Evolutionary conservation across 441 rosid genomes (phyloP), one percentile per base, ranked within the genome.

Genomic region (Iberis amara): DNA sequence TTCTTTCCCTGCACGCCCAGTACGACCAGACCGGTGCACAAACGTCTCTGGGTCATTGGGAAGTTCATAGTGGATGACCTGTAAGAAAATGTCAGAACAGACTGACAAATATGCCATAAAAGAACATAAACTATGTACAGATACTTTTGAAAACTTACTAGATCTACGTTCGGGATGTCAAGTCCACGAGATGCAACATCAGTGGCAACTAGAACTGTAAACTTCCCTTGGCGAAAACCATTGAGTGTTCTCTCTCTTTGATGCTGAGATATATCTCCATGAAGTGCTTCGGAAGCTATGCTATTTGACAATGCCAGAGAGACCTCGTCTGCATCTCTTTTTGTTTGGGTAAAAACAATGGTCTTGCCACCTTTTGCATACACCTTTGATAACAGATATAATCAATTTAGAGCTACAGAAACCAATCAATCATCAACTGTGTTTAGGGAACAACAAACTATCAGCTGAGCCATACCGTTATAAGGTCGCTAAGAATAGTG

Each of bases 181-280:
- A 91, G 96, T 47, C 98, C 98, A 67, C 98, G 96, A 47, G 98
- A 59, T 23, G 98, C 98, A 57, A 91, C 98, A 68, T 91, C 98
- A 32, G 98, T 91, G 56, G 98, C 98, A 64, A 91, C 98, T 55
- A 91, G 91, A 41, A 82, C 98, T 0, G 95, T 88, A 76, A 91
- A 91, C 63, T 91, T 91, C 64, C 98, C 98, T 71, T 88, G 94
- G 60, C 98, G 79, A 43, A 91, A 91, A 51, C 81, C 76, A 68
- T 85, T 83, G 55, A 91, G 77, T 12, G 98, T 91, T 76, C 98
- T 83, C 83, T 91, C 98, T 68, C 98, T 85, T 65, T 91, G 98
- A 64, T 83, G 96, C 72, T 91, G 98, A 50, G 98, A 91, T 55
- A 88, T 91, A 73, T 91, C 98, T 26, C 98, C 98, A 58, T 91